Conservation (phyloP, 148 eudicot genomes). For the Persicaria tinctoria region DNA sequence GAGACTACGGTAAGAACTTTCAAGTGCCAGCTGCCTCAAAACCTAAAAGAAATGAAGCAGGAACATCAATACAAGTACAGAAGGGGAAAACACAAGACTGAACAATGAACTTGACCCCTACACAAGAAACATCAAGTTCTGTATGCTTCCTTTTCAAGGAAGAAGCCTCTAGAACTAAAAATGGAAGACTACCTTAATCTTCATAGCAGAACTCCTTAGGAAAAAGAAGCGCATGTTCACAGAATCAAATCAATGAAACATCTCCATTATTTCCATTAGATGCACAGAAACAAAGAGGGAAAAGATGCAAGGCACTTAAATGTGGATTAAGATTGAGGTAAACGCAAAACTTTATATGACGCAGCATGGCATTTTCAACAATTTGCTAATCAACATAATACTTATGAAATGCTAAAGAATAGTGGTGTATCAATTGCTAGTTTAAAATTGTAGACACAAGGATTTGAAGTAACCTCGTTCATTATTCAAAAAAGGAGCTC, state of each 20-base stretch:
- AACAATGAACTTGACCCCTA: neutral
- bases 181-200: neutral
- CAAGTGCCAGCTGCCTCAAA: slow-evolving; percentile 91
- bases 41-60: slow-evolving; percentile 36
- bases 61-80: neutral
- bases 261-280: neutral
- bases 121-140: neutral
- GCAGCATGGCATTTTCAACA: neutral
- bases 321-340: neutral
- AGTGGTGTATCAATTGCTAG: neutral
- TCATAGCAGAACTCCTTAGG: neutral
- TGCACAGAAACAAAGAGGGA: neutral
- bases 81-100: neutral
- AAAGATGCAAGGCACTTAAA: neutral
- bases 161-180: neutral
- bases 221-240: neutral
- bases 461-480: neutral
- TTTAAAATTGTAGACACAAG: neutral
- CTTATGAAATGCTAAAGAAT: neutral
- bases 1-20: slow-evolving; percentile 68
- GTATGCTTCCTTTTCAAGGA: neutral
- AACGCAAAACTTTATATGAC: neutral
- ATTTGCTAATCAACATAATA: neutral
- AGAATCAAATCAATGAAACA: neutral
- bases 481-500: neutral